Conservation (phyloP, 176 grass and related monocot genomes). For the Musa schizocarpa region DNA sequence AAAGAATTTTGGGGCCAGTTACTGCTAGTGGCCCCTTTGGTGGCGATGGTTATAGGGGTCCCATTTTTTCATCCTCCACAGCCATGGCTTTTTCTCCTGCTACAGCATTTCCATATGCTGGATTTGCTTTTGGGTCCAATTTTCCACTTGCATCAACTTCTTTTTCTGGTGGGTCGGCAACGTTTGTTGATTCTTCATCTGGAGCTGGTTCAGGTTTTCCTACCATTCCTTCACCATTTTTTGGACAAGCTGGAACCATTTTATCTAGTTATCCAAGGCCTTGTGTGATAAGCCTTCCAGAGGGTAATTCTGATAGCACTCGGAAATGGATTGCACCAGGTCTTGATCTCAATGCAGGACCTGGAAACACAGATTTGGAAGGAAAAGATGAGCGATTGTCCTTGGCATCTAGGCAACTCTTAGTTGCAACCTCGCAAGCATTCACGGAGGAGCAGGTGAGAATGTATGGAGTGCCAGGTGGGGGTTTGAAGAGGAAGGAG, state of each 20-base stretch:
- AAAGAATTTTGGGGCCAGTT: conserved; percentile 40
- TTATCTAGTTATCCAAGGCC: conserved; percentile 54
- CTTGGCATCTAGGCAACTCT: conserved; percentile 15
- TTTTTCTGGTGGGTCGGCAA: conserved; percentile 42
- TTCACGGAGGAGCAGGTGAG: conserved; percentile 46
- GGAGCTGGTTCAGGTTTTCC: conserved; percentile 37
- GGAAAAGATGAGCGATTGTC: conserved; percentile 49
- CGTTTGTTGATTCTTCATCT: conserved; percentile 37
- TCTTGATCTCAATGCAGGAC: conserved; percentile 79
- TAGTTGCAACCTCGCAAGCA: conserved; percentile 34
- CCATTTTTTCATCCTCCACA: conserved; percentile 57
- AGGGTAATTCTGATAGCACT: conserved; percentile 52
- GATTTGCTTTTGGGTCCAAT: conserved; percentile 41
- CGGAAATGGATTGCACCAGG: conserved; percentile 46
- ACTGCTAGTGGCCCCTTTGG: conserved; percentile 38
- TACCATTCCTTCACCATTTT: conserved; percentile 29
- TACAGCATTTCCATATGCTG: conserved; percentile 43
- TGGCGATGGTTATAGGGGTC: conserved; percentile 33
- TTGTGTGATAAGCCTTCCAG: conserved; percentile 49
- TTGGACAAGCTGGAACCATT: conserved; percentile 36
- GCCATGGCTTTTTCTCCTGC: conserved; percentile 44
- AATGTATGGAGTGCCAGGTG: conserved; percentile 25
- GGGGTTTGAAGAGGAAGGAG: conserved; percentile 46
- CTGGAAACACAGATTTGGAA: conserved; percentile 39
- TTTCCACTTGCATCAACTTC: conserved; percentile 31